A percentile compares a stretch with the other conserved stretches of the same genome.
phyloP scores from a whole-genome alignment of 495 filamentous ascomycete genomes.

The Jackrogersella multiformis region DNA sequence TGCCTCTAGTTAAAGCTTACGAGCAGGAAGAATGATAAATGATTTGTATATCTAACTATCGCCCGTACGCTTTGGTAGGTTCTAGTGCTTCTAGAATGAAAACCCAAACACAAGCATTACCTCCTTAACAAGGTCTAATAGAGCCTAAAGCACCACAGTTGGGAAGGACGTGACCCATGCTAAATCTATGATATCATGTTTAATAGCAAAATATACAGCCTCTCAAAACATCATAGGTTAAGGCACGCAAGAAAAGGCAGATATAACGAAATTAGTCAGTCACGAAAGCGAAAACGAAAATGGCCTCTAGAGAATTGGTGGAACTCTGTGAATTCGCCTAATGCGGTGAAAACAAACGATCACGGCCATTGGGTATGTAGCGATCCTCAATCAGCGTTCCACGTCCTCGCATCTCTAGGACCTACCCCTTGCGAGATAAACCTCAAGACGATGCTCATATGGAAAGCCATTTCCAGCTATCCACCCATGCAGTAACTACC shows the following conservation, averaged over 20 bases:
- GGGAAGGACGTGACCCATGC: neutral
- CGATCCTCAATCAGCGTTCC: slow-evolving; percentile 65
- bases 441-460: slow-evolving; percentile 46
- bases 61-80: too few species aligned
- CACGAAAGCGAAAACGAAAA: slow-evolving; percentile 16
- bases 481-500: slow-evolving; percentile 62
- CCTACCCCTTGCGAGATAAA: slow-evolving; percentile 24
- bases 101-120: too few species aligned
- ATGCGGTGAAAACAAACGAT: slow-evolving; percentile 55
- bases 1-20: too few species aligned
- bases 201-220: neutral
- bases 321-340: slow-evolving; percentile 65
- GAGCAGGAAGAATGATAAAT: too few species aligned
- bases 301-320: too few species aligned
- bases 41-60: too few species aligned
- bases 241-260: neutral
- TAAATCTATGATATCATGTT: neutral
- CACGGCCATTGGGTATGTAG: slow-evolving; percentile 61
- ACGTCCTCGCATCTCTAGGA: slow-evolving; percentile 61
- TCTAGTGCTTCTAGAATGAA: neutral
- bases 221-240: neutral
- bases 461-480: slow-evolving; percentile 63
- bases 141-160: neutral
- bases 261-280: neutral
- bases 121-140: too few species aligned